Evolutionary conservation across 73 alveolate species (phyloP), one percentile per base, ranked within the genome.

Genomic region (Tetrahymena elliotti): DNA sequence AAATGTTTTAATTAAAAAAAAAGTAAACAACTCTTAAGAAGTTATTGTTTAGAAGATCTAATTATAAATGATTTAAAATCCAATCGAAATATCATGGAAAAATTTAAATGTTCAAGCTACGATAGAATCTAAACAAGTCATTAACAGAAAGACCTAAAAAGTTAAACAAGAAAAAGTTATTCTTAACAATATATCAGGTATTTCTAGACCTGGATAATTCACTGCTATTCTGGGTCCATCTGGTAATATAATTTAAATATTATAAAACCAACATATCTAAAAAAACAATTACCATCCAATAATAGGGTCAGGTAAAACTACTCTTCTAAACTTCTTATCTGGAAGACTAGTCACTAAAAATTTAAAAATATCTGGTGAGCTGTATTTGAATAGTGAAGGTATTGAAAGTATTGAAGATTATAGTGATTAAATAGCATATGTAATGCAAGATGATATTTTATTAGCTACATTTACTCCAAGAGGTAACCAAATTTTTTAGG

Each of bases 171-270:
- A 84, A 39, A 94, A 84, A 83, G 54, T 54, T 92, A 84, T 96
- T 33, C 31, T 96, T 35, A 84, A 97, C 22, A 93, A 96, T 38
- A 88, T 96, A 8, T 38, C 53, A 24, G 98, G 98, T 8, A 93
- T 95, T 35, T 38, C 94, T 54, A 83, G 82, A 41, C 97, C 97
- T 22, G 98, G 97, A 31, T 96, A 96, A 27, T 95, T 95, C 33
- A 94, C 96, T 40, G 96, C 97, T 3, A 96, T 97, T 93, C 68
- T 97, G 4, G 98, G 98, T 0, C 96, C 98, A 36, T 97, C 97
- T 31, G 98, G 98, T 35, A 68, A 68, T 1, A 27, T 0, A 68
- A 0, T 31, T 68, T 27, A 27, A 68, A 68, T 0, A 68, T n/a
- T 18, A 31, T 6, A 1, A 9, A 24, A 47, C 6, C 88, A 54